Evolutionary conservation across 345 rosid species (phyloP), one percentile per base, ranked within the genome.

Genomic region (Stellera chamaejasme): DNA sequence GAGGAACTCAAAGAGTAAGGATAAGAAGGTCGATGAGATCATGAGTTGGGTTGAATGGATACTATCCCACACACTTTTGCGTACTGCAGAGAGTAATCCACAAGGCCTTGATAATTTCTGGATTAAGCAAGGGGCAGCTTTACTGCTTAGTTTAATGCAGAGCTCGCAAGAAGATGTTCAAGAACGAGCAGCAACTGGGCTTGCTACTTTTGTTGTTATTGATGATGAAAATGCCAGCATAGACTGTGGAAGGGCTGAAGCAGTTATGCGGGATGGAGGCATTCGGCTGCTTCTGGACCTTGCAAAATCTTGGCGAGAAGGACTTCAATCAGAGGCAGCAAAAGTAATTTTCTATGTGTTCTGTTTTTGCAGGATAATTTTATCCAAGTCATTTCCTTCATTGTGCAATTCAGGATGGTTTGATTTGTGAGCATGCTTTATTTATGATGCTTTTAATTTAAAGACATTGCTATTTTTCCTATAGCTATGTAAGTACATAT

Each of bases 121-220:
- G 96, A 78, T 88, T 61, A 88, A 81, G 64, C 93, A 88, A 75
- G 96, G 96, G 54, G 93, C 83, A 13, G 58, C 79, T 42, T 60
- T 88, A 69, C 65, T 88, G 71, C 88, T 88, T 41, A 69, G 77
- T 64, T 76, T 88, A 56, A 82, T 82, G 84, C 88, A 81, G 68
- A 82, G 90, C 64, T 64, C 77, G 36, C 93, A 85, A 75, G 96
- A 85, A 63, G 96, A 88, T 68, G 90, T 85, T 63, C 93, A 82
- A 59, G 96, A 88, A 66, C 79, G 90, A 61, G 86, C 96, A 55
- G 90, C 93, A n/a, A 85, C 90, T n/a, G 96, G 90, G 50, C 79
- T 88, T 58, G 96, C 93, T 28, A 81, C 93, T 50, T 88, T 85
- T 55, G 90, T 88, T n/a, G 90, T 88, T 48, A 76, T 76, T 45